These are phyloP conservation scores for Ceratobasidium sp. DNA, from an alignment of 1,284 basidiomycete species.

Conservation along the genomic window DNA sequence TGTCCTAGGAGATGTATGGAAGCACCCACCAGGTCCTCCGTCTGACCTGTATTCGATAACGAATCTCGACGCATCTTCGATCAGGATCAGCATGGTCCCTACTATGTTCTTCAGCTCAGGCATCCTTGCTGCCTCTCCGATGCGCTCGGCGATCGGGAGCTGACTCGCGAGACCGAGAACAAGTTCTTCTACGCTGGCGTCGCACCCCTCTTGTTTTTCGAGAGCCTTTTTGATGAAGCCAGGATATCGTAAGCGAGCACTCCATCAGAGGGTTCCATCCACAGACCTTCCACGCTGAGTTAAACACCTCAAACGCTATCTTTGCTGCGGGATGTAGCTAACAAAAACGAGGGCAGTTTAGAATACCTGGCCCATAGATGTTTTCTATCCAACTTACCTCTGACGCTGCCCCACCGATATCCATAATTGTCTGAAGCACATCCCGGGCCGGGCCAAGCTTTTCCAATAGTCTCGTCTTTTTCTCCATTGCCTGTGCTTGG, in stretches of 20 bases:
- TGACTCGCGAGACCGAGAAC: not conserved
- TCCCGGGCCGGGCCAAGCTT: not conserved
- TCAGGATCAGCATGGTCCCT: not conserved
- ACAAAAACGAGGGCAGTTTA: not conserved
- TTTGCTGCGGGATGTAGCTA: conserved; percentile 19
- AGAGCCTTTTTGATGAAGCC: not conserved
- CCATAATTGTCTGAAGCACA: not conserved
- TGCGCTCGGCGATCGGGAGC: not conserved
- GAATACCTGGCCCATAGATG: not conserved
- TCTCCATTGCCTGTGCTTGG: not conserved
- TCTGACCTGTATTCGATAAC: not conserved
- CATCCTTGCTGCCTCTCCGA: not conserved
- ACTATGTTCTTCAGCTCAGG: not conserved
- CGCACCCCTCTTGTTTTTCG: not conserved
- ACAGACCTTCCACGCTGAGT: not conserved
- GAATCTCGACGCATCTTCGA: conserved; percentile 14
- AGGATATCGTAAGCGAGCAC: not conserved
- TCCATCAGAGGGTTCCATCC: too few relatives aligned
- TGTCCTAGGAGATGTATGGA: too few relatives aligned
- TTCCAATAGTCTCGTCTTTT: not conserved
- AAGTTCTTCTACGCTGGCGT: not conserved
- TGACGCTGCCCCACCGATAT: not conserved
- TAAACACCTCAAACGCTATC: not conserved
- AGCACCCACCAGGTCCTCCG: not conserved
- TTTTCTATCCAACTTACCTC: not conserved